These are phyloP conservation scores for Fusarium albidum DNA, from an alignment of 2,329 filamentous ascomycete species.

Conservation along the genomic window DNA sequence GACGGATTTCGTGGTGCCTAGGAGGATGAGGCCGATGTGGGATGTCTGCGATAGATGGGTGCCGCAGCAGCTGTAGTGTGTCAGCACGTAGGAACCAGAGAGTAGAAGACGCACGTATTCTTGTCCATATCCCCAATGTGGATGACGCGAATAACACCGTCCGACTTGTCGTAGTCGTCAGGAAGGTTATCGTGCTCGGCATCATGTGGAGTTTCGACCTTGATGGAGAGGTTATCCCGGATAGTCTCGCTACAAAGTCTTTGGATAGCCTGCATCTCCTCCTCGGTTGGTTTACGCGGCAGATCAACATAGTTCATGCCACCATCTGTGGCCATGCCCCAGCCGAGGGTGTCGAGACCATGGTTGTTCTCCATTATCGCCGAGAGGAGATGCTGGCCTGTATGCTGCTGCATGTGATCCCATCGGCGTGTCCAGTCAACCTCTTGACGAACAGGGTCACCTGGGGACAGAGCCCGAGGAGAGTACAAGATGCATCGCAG, in stretches of 20 bases:
- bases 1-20: constrained; percentile 40
- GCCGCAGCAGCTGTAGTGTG: constrained; percentile 38
- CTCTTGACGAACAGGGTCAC: constrained; percentile 36
- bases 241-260: constrained; percentile 38
- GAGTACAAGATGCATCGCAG: constrained; percentile 39
- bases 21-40: constrained; percentile 41
- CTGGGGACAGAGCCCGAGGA: constrained; percentile 23
- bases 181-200: constrained; percentile 37
- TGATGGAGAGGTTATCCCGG: constrained; percentile 34
- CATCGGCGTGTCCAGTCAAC: constrained; percentile 42
- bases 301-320: constrained; percentile 45
- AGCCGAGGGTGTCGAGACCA: constrained; percentile 39
- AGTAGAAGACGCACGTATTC: constrained; percentile 34
- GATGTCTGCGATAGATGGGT: constrained; percentile 44
- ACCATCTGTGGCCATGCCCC: constrained; percentile 42
- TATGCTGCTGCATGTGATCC: constrained; percentile 47
- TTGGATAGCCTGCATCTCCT: constrained; percentile 40
- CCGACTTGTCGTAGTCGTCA: constrained; percentile 42
- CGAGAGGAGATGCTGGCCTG: constrained; percentile 44
- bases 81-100: neutral
- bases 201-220: constrained; percentile 37
- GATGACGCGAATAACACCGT: constrained; percentile 42
- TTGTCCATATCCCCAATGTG: constrained; percentile 42
- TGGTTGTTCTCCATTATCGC: constrained; percentile 41
- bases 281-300: constrained; percentile 36